These are phyloP conservation scores for Skeletonema tropicum DNA, from an alignment of 108 stramenopile genomes.

Conservation along the genomic window DNA sequence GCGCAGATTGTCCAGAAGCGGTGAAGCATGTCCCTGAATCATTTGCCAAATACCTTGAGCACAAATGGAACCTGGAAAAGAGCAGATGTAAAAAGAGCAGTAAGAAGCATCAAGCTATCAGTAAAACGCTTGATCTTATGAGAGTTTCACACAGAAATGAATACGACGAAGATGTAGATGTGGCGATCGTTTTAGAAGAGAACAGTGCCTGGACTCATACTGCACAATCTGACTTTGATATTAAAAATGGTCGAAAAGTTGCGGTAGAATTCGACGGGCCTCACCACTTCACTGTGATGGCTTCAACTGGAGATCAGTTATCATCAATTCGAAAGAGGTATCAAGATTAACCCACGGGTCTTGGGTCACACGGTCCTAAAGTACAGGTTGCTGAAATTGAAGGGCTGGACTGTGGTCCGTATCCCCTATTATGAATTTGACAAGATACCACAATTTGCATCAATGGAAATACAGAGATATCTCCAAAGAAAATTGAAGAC, in stretches of 20 bases:
- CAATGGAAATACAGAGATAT: conserved; percentile 89
- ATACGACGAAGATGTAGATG: conserved; percentile 91
- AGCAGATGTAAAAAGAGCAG: conserved; percentile 74
- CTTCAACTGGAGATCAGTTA: conserved; percentile 32
- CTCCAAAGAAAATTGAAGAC: conserved; percentile 87
- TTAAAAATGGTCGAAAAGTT: conserved; percentile 47
- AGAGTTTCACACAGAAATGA: conserved; percentile 83
- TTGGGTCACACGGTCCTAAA: conserved; percentile 87
- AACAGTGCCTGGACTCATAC: conserved; percentile 73
- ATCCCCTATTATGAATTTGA: conserved; percentile 91
- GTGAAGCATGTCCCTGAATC: conserved; percentile 57
- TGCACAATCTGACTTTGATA: conserved; percentile 49
- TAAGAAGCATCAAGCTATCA: conserved; percentile 75
- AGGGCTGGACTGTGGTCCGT: conserved; percentile 86
- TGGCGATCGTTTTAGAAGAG: conserved; percentile 79
- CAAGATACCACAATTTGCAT: conserved; percentile 88
- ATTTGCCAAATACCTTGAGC: conserved; percentile 65
- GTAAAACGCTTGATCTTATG: conserved; percentile 75
- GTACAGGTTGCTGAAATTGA: conserved; percentile 80
- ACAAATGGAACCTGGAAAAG: conserved; percentile 79
- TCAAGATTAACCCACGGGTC: conserved; percentile 54
- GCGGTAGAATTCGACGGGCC: conserved; percentile 93
- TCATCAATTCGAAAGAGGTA: conserved; percentile 30
- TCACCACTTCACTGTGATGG: conserved; percentile 76
- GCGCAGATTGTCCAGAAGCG: conserved; percentile 68